Conservation (phyloP, 768 basidiomycete species). For the Phlegmacium glaucopus region DNA sequence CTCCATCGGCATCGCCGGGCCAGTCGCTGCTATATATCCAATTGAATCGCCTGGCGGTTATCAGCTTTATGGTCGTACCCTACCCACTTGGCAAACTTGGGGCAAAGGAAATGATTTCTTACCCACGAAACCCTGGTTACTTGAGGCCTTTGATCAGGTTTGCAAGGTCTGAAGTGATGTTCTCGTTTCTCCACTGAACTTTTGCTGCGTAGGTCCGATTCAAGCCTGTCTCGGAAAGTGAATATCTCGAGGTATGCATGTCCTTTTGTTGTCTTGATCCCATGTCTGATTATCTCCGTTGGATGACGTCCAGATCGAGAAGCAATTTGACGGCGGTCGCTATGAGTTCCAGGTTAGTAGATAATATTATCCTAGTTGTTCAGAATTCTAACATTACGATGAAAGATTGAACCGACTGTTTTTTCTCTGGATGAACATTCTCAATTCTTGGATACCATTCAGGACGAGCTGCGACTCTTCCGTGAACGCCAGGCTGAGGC, state of each 20-base stretch:
- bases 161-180: background rate
- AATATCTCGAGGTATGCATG: constrained; percentile 43
- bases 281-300: too few relatives aligned
- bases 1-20: constrained; percentile 67
- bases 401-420: constrained; percentile 43
- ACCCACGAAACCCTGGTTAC: constrained; percentile 52
- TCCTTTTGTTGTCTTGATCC: background rate
- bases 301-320: constrained; percentile 38
- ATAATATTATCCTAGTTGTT: background rate
- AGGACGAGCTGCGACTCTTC: constrained; percentile 39
- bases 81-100: constrained; percentile 67
- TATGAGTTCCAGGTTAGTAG: constrained; percentile 45
- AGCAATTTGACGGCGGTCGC: constrained; percentile 47
- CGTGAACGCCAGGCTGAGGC: constrained; percentile 35
- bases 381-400: constrained; percentile 4
- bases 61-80: constrained; percentile 58
- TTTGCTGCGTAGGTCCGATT: constrained; percentile 43
- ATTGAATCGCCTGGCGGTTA: constrained; percentile 66
- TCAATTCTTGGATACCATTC: constrained; percentile 36
- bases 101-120: constrained; percentile 46
- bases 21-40: constrained; percentile 63
- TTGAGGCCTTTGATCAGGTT: constrained; percentile 62
- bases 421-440: constrained; percentile 55
- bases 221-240: constrained; percentile 41
- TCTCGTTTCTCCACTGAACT: background rate